Evolutionary conservation across 2,329 filamentous ascomycete species (phyloP).

Genomic region (Calonectria hongkongensis): DNA sequence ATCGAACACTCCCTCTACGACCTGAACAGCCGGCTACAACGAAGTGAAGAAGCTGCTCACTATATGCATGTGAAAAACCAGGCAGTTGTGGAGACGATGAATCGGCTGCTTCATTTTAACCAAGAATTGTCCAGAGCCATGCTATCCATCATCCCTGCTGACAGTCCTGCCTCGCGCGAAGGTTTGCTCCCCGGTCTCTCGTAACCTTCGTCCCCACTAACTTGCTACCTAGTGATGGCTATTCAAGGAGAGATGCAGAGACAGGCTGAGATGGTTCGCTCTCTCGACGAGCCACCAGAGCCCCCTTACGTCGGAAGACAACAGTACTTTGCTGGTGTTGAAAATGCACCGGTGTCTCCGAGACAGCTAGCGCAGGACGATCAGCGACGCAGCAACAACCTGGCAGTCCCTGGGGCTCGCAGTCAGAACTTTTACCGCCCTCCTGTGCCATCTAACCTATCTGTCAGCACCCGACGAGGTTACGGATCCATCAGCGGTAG

Average conservation of each 20-base stretch:
- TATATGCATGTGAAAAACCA: conserved; percentile 89
- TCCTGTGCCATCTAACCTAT: conserved; percentile 87
- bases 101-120: conserved; percentile 83
- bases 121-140: conserved; percentile 88
- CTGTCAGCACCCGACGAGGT: conserved; percentile 83
- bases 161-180: conserved; percentile 87
- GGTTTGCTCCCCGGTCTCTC: conserved; percentile 72
- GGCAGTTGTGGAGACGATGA: conserved; percentile 86
- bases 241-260: conserved; percentile 77
- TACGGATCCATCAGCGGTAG: conserved; percentile 91
- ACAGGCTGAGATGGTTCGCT: conserved; percentile 74
- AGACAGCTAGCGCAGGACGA: conserved; percentile 92
- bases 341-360: conserved; percentile 89
- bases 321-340: conserved; percentile 79
- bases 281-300: conserved; percentile 80
- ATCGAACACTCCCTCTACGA: conserved; percentile 91
- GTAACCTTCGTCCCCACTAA: conserved; percentile 68
- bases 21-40: conserved; percentile 82
- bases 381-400: conserved; percentile 82
- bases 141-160: conserved; percentile 82
- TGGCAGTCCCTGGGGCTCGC: conserved; percentile 77
- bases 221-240: conserved; percentile 66
- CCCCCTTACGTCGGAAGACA: conserved; percentile 79
- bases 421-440: conserved; percentile 81
- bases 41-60: conserved; percentile 88